Evolutionary conservation across 345 rosid species (phyloP), one percentile per base, ranked within the genome.

Genomic region (Firmiana major): DNA sequence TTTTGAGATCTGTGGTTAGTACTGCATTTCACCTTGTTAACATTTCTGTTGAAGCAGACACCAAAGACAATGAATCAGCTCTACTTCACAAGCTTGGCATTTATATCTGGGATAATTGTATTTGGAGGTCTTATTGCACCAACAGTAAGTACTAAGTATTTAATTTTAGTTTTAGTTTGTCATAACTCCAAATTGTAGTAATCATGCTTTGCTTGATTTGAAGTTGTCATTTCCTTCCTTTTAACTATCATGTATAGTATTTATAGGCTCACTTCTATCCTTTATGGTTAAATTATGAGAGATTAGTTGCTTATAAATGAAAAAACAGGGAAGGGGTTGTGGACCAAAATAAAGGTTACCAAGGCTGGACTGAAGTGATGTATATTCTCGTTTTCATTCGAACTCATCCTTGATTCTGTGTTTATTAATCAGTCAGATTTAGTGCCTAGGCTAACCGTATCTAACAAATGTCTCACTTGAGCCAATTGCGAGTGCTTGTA

Each of bases 71-170:
- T 95, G 90, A 91, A 82, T 83, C 97, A 91, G 84, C 98, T 95
- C 46, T 90, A 95, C 59, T 75, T 88, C 77, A 95, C 97, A 49
- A 89, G 99, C 79, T 81, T 90, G 40, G 87, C 89, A 7, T 64
- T 95, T 24, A 86, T 90, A 49, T 90, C 92, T 3, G 97, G 93
- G 70, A 89, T 91, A 34, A 93, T 93, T 5, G 21, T 95, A 74
- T 95, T 95, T 78, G 99, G 99, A 45, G 99, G 97, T 62, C 90
- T 95, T 15, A 83, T 95, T 80, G 99, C 99, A 79, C 99, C 99
- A 58, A 88, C 86, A 1, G 99, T 95, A 85, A 83, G 97, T 76
- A 63, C 62, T 53, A 36, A 59, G 6, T 28, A 71, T 59, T 31
- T 57, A 57, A 24, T 42, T 42, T 16, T 28, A 15, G 15, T 48